phyloP scores from a whole-genome alignment of 179 eudicot species.

The Silene noctiflora region DNA sequence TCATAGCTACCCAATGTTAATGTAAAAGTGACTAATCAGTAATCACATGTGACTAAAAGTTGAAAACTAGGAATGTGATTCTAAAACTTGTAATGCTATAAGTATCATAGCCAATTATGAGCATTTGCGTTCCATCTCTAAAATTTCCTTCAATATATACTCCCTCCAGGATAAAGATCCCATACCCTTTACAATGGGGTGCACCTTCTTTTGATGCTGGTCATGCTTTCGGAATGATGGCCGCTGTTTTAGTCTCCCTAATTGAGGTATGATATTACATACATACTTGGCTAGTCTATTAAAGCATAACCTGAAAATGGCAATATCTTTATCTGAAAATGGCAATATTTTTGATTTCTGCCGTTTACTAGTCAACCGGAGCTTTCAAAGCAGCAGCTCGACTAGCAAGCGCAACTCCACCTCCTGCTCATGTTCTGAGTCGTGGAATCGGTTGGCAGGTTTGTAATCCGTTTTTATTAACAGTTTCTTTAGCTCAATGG shows the following conservation, averaged over 20 bases:
- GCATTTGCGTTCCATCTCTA: not conserved
- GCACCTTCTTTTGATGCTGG: conserved; percentile 92
- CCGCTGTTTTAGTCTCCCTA: conserved; percentile 78
- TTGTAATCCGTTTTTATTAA: not conserved
- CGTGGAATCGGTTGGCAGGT: conserved; percentile 99
- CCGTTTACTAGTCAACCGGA: conserved; percentile 75
- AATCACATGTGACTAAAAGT: not conserved
- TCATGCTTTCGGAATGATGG: conserved; percentile 99
- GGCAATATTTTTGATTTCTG: not conserved
- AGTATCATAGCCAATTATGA: too few relatives aligned
- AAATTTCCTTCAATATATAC: not conserved
- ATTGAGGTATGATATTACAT: conserved; percentile 55
- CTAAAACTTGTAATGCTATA: too few relatives aligned
- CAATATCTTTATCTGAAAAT: too few relatives aligned
- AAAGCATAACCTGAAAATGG: not conserved
- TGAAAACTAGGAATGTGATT: not conserved
- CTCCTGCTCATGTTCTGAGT: conserved; percentile 96
- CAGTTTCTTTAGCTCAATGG: not conserved
- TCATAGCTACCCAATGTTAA: not conserved
- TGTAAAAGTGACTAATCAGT: too few relatives aligned
- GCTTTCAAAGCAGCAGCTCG: conserved; percentile 96
- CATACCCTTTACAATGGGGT: conserved; percentile 99
- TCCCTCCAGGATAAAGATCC: conserved; percentile 80
- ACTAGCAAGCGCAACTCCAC: conserved; percentile 95
- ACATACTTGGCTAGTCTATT: not conserved